Evolutionary conservation across 2,329 filamentous ascomycete species (phyloP), one percentile per base, ranked within the genome.

Genomic region (Colletotrichum godetiae): DNA sequence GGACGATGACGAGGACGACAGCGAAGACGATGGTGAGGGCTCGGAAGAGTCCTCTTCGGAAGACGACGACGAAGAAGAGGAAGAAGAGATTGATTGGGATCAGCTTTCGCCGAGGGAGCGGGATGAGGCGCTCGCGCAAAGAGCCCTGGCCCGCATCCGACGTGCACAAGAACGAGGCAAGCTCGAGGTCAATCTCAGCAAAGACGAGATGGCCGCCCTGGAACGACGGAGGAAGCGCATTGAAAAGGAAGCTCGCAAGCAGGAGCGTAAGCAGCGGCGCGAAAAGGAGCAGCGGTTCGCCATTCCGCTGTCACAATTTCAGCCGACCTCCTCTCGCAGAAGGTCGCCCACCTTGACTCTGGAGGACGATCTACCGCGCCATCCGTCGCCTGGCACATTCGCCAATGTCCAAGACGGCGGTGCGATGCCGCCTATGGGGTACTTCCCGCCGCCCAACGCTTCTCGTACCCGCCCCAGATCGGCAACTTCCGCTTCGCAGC

Each of bases 121-220:
- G 77, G 94, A 97, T 80, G 93, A 96, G 77, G 88, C 89, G 75
- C 83, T 97, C 77, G 91, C 97, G 75, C 92, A 95, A 76, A 91
- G 91, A 76, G 95, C 95, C 53, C 84, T 97, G 82, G 91, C 92
- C 78, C 92, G 94, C 76, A 97, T 98, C 79, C 90, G 92, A 76
- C 90, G 91, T 76, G 95, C 95, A 19, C 92, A 94, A 80, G 90
- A 90, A 75, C 91, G 91, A 78, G 95, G 95, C 75, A 93, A 92
- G 81, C 87, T 88, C 57, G 94, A 97, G 70, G 94, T 98, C 68
- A 93, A 92, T 80, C 88, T 98, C 75, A 95, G 89, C 77, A 90
- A 92, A 78, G 91, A 93, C 67, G 95, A 98, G 82, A 86, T 98
- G 77, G 93, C 92, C 74, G 95, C 95, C 59, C 87, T 97, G 77